Evolutionary conservation across 352 stramenopile genomes (phyloP), one percentile per base, ranked within the genome.

Genomic region (Phytopythium ostracodes): DNA sequence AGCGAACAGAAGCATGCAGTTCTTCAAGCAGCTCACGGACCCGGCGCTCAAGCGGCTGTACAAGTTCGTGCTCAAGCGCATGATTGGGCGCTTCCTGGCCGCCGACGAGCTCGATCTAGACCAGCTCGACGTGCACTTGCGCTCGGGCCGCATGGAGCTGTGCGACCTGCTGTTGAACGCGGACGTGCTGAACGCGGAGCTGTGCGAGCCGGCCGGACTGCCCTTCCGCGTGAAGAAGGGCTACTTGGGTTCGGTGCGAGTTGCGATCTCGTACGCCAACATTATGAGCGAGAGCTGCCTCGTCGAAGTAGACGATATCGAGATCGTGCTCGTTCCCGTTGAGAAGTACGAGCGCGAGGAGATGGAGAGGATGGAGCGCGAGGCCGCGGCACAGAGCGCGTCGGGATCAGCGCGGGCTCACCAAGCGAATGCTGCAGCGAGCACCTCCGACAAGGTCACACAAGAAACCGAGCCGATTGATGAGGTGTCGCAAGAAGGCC

Each of bases 11-110:
- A 46, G 2, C 11, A 91, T 96, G 87, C 84, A 93, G 68, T 96
- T 96, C 66, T 91, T 96, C 61, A 92, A 89, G 80, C 81, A 91
- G 54, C 68, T 96, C 59, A 96, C 87, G 46, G 87, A 96, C 62
- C 87, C 87, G 24, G 87, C 87, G 65, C 81, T 96, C 56, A 96
- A 96, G 79, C 87, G 87, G 50, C 75, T 96, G 40, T 96, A 96
- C 81, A 96, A 96, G 71, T 96, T 96, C 59, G 85, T 96, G 62
- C 76, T 96, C 33, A 94, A 96, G 82, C 85, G 87, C 60, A 82
- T 94, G 66, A 89, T 96, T 56, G 87, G 87, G 15, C 82, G 85
- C n/a, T 96, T 94, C 66, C 71, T 96, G 40, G 77, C 84, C 2
- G 72, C 81, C 27, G 81, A 93, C 57, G 87, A 93, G 61, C 74